A percentile compares a stretch with the other conserved stretches of the same genome.
Evolutionary conservation across 805 yeast genomes (phyloP).

Genomic region (Diddensiella santjacobensis): DNA sequence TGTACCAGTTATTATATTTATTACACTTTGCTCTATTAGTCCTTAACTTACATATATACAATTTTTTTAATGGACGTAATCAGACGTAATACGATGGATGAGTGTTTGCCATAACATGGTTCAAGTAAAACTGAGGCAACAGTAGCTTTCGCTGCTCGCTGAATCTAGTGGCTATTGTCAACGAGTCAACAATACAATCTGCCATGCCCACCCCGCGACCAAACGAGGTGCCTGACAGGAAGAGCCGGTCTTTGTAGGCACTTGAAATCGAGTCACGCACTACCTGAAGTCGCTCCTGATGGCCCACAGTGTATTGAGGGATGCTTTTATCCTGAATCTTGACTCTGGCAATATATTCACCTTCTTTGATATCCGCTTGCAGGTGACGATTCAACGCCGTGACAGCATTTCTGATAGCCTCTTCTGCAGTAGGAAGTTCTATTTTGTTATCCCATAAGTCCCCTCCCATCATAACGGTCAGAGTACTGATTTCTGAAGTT

Average conservation of each 20-base stretch:
- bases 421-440: constrained; percentile 28
- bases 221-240: constrained; percentile 75
- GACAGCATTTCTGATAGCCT: constrained; percentile 34
- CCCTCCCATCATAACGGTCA: constrained; percentile 93
- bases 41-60: constrained; percentile 3
- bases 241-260: constrained; percentile 41
- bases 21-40: not conserved
- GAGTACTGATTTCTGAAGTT: constrained; percentile 49
- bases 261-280: constrained; percentile 35
- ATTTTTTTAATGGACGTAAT: not conserved
- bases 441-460: constrained; percentile 43
- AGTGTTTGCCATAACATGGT: constrained; percentile 26
- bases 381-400: constrained; percentile 41
- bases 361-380: constrained; percentile 32
- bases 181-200: constrained; percentile 68
- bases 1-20: not conserved
- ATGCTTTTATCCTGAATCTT: constrained; percentile 55
- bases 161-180: constrained; percentile 51
- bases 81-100: constrained; percentile 28
- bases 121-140: constrained; percentile 30
- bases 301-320: constrained; percentile 79
- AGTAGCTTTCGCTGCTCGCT: constrained; percentile 29
- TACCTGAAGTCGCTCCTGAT: constrained; percentile 41
- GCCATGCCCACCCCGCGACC: constrained; percentile 87
- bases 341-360: constrained; percentile 33